Evolutionary conservation across 139 green algal species (phyloP), one percentile per base, ranked within the genome.

Genomic region (Coelastrella sp.): DNA sequence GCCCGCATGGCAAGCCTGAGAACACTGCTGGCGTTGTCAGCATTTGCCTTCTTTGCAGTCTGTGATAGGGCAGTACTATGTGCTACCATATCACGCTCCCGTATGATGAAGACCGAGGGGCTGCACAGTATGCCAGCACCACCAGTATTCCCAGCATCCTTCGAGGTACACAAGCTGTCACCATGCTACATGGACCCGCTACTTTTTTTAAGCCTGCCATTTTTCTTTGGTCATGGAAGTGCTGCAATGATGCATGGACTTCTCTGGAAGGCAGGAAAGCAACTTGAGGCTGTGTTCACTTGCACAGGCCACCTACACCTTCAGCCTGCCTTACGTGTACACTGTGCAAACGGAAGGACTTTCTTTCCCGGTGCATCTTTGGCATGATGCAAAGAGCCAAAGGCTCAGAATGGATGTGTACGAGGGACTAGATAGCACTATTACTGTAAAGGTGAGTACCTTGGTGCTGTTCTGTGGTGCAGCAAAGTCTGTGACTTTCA

Each of bases 321-420:
- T 88, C 37, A 79, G 25, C 32, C 63, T 91, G 5, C 87, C 87
- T 0, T 91, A 91, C 35, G 51, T 88, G n/a, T 30, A 81, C 21
- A 50, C 79, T 15, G 37, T 87, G 4, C 87, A 91, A 50, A 85
- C 71, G 1, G 25, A 41, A 38, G 57, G 76, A 9, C 60, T 73
- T 63, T 88, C 81, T 50, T 85, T 84, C 77, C 87, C 87, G 2
- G 87, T 90, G 60, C 83, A 85, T 45, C 37, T 90, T n/a, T 90
- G 87, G 71, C 45, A 84, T 32, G 74, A 88, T 34, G 74, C 40
- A 1, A 37, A 60, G 6, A 30, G 30, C 21, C 21, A 57, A 25
- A 60, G 77, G 30, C 38, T 84, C 41, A 75, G 83, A 5, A 19
- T 85, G 38, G 87, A 91, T n/a, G 71, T 88, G 34, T 91, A 85